Evolutionary conservation across 2,329 filamentous ascomycete species (phyloP), one percentile per base, ranked within the genome.

Genomic region (Talaromyces sp.): DNA sequence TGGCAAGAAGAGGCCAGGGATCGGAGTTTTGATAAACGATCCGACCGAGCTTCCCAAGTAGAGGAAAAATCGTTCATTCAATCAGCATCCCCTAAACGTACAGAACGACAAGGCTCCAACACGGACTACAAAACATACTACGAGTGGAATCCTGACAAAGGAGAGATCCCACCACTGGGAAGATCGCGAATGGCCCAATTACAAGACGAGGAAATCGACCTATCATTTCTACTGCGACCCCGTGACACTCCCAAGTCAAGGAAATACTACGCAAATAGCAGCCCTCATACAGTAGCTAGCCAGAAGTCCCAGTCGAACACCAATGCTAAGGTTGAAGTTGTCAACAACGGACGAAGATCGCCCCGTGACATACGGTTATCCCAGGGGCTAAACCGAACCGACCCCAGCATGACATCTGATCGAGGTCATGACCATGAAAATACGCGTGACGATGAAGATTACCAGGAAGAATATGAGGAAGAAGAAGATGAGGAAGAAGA

Each of bases 1-100:
- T 81, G 79, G 79, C 78, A 81, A 64, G 73, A 76, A 65, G 75
- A 79, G 65, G 75, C 76, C 47, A 69, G 70, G n/a, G 74, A 71
- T 49, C 67, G 71, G 22, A 64, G 69, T 11, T 72, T 71, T 13
- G 67, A 72, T 59, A 67, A 54, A 25, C 47, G 64, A 32, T 69
- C 67, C 17, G 65, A 67, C 57, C 63, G 67, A 33, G 59, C 64
- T 55, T 56, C 62, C 44, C 58, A 66, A 63, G n/a, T 63, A 65
- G 17, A 64, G 71, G 51, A 65, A 69, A 63, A 67, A 32, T 64
- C 62, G 15, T 64, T 65, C 15, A 59, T 67, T 57, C 66, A 66
- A 4, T 11, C 22, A 53, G 49, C 42, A 13, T 51, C 39, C 15
- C 36, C 36, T 52, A 28, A 19, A 11, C 15, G 9, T 19, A 11